Evolutionary conservation across 2,329 filamentous ascomycete genomes (phyloP), one percentile per base, ranked within the genome.

Genomic region (Zarea fungicola): DNA sequence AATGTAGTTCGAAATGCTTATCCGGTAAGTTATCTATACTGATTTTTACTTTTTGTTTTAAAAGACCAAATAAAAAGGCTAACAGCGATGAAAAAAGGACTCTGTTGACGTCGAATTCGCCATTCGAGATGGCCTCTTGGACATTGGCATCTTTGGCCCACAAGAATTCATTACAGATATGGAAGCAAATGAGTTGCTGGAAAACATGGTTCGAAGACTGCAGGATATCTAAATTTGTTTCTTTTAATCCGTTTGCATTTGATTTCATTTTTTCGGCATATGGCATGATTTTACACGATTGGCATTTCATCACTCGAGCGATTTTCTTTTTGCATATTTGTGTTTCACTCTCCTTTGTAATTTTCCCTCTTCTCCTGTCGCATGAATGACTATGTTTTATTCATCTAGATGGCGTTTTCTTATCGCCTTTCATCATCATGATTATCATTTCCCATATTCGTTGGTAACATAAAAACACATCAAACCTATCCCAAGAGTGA

Each of bases 81-180:
- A 57, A 46, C 52, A 18, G 1, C 14, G 4, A n/a, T n/a, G n/a
- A 4, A 8, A 9, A 4, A n/a, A 73, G 70, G 58, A 65, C 18
- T 64, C 69, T 10, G 51, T 71, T 6, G 70, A 74, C 48, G 52
- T 73, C 2, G 71, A 74, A 52, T 68, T 66, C 1, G 65, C 68
- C 0, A 42, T 73, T 1, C 53, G 58, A 4, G 59, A 51, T 0
- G 53, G 56, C 2, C 53, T 48, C 1, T 51, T 74, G 34, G 67
- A 69, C 25, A 62, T 74, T 42, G 71, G 71, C 6, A 58, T 71
- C 3, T 74, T 74, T 52, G 70, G 66, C 4, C 65, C 66, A 6
- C 42, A 45, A 6, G 48, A 55, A 23, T 51, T 58, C 5, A 42
- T 68, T 16, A 62, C 60, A 2, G 39, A 51, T 1, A 54, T 60